These are phyloP conservation scores for Metschnikowia hibisci DNA, from an alignment of 805 yeast species.

Conservation along the genomic window DNA sequence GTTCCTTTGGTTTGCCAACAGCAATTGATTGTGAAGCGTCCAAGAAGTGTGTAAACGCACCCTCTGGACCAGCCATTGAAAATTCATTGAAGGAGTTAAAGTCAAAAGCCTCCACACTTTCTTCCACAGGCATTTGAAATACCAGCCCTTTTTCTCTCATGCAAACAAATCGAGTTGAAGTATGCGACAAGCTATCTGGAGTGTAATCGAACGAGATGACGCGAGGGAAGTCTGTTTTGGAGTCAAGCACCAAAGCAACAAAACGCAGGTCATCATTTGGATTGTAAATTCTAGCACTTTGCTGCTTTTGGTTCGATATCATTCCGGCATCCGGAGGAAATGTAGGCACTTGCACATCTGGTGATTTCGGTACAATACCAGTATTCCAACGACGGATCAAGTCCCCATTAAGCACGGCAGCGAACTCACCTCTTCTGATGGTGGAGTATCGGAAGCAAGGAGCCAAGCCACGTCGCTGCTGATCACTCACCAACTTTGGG, in stretches of 20 bases:
- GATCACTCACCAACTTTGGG: constrained; percentile 56
- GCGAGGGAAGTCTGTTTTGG: constrained; percentile 70
- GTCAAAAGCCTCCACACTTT: constrained; percentile 56
- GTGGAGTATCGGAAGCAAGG: constrained; percentile 71
- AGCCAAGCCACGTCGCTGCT: constrained; percentile 51
- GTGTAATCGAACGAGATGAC: constrained; percentile 84
- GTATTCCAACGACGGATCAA: constrained; percentile 76
- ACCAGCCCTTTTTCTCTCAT: constrained; percentile 90
- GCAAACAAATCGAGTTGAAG: constrained; percentile 68
- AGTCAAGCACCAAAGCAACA: constrained; percentile 72
- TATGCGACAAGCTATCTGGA: constrained; percentile 45
- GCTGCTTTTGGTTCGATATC: constrained; percentile 28
- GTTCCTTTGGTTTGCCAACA: background rate
- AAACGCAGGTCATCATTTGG: constrained; percentile 56
- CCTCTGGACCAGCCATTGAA: constrained; percentile 55
- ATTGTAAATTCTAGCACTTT: constrained; percentile 35
- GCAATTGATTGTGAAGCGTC: constrained; percentile 19
- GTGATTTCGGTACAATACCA: constrained; percentile 46
- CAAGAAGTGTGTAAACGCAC: constrained; percentile 45
- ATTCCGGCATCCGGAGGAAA: constrained; percentile 11
- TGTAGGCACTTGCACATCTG: constrained; percentile 8
- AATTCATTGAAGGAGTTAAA: constrained; percentile 71
- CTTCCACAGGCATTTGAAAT: constrained; percentile 70
- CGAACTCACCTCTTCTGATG: constrained; percentile 63
- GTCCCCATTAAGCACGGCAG: constrained; percentile 76